Evolutionary conservation across 2,329 filamentous ascomycete genomes (phyloP).

Genomic region (Sporothrix mexicana): DNA sequence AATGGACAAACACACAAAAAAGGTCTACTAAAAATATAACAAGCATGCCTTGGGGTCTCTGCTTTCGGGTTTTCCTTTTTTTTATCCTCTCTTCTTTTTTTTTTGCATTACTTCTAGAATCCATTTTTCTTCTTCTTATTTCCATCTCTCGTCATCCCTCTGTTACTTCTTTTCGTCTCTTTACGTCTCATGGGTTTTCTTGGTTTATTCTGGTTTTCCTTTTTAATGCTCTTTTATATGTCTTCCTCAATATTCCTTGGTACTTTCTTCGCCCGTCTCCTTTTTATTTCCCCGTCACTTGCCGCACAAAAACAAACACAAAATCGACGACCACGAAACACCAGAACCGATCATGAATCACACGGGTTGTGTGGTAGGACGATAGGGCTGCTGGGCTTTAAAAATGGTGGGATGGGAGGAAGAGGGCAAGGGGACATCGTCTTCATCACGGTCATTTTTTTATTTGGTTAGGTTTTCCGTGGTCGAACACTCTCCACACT

Average conservation of each 20-base stretch:
- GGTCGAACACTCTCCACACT: slow-evolving; percentile 35
- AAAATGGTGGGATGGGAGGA: neutral
- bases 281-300: neutral
- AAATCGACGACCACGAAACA: neutral
- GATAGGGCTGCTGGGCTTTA: neutral
- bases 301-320: neutral
- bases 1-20: neutral
- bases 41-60: slow-evolving; percentile 3
- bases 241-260: neutral
- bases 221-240: slow-evolving; percentile 1
- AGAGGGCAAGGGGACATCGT: too few relatives aligned
- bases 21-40: neutral
- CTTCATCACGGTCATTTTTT: neutral
- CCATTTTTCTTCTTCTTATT: neutral
- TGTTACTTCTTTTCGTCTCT: neutral
- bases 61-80: neutral
- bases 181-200: neutral
- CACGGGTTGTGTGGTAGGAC: neutral
- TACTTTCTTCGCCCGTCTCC: neutral
- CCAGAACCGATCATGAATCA: neutral
- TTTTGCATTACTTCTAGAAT: slow-evolving; percentile 25
- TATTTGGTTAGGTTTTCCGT: slow-evolving; percentile 13
- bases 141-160: neutral
- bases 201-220: slow-evolving; percentile 16
- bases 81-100: neutral